Evolutionary conservation across 2,329 filamentous ascomycete genomes (phyloP).

Genomic region (Amauroascus verrucosus): DNA sequence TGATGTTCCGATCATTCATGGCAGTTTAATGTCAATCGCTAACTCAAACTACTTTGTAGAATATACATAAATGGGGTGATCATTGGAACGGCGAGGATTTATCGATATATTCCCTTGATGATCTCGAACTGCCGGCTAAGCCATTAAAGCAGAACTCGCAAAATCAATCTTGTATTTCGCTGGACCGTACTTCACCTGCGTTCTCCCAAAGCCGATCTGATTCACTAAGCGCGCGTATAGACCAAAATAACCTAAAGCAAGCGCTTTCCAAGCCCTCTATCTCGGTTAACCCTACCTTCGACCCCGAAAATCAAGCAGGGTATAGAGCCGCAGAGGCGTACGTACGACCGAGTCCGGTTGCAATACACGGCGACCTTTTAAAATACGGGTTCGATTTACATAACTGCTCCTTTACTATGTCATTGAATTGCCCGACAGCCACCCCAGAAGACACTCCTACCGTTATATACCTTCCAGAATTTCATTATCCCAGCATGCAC

Average conservation of each 20-base stretch:
- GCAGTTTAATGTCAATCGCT: not conserved
- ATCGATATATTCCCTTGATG: slow-evolving; percentile 78
- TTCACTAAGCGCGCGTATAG: slow-evolving; percentile 45
- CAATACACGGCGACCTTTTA: slow-evolving; percentile 59
- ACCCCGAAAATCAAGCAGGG: slow-evolving; percentile 54
- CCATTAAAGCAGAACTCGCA: slow-evolving; percentile 23
- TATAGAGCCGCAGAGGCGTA: slow-evolving; percentile 89
- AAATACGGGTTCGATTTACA: slow-evolving; percentile 73
- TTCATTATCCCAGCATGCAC: slow-evolving; percentile 72
- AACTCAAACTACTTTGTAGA: slow-evolving; percentile 41
- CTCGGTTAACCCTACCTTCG: slow-evolving; percentile 46
- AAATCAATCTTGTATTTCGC: slow-evolving; percentile 30
- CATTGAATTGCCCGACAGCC: slow-evolving; percentile 51
- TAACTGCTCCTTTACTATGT: slow-evolving; percentile 65
- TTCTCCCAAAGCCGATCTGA: slow-evolving; percentile 45
- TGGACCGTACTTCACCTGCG: slow-evolving; percentile 39
- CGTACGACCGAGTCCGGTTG: slow-evolving; percentile 71
- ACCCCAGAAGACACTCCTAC: slow-evolving; percentile 61
- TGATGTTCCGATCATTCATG: slow-evolving; percentile 19
- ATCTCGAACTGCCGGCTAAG: slow-evolving; percentile 47
- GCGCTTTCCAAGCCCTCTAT: slow-evolving; percentile 51
- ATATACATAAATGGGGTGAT: slow-evolving; percentile 80
- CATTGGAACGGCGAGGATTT: slow-evolving; percentile 97
- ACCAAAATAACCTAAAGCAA: slow-evolving; percentile 63
- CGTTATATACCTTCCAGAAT: slow-evolving; percentile 76